Evolutionary conservation across 2,329 filamentous ascomycete species (phyloP).

Genomic region (Fusarium sp.): DNA sequence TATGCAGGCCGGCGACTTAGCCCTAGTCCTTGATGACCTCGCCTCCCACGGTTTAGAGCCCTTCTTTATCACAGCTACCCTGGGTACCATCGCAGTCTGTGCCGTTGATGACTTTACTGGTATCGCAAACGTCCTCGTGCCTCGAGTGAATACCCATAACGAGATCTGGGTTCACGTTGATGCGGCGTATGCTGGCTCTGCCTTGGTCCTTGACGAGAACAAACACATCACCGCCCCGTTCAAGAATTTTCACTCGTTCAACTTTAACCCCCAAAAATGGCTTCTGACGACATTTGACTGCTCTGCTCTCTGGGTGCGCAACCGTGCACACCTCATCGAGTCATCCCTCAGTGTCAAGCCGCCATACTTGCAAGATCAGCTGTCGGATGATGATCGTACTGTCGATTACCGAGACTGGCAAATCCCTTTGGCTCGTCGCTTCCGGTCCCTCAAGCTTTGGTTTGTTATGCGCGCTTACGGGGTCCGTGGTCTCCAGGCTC

Average conservation of each 20-base stretch:
- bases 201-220: conserved; percentile 84
- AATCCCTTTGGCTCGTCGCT: conserved; percentile 89
- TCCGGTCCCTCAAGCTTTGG: conserved; percentile 93
- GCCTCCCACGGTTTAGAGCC: conserved; percentile 78
- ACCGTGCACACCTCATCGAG: conserved; percentile 79
- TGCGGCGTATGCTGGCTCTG: conserved; percentile 90
- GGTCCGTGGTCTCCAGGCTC: conserved; percentile 76
- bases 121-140: conserved; percentile 64
- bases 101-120: conserved; percentile 84
- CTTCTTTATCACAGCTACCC: conserved; percentile 85
- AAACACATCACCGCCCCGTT: conserved; percentile 73
- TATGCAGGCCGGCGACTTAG: conserved; percentile 73
- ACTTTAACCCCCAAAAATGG: conserved; percentile 99
- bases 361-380: conserved; percentile 83
- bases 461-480: conserved; percentile 90
- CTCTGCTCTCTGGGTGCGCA: conserved; percentile 82
- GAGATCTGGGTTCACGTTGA: conserved; percentile 93
- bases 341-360: conserved; percentile 79
- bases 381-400: conserved; percentile 83
- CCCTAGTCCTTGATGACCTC: conserved; percentile 70
- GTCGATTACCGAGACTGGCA: conserved; percentile 98
- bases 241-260: conserved; percentile 82
- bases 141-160: conserved; percentile 45
- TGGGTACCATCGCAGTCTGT: conserved; percentile 90
- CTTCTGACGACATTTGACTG: conserved; percentile 93